Percentiles rank a stretch among this genome's conserved stretches.
phyloP scores from a whole-genome alignment of 495 filamentous ascomycete species.

The Collariella sp. region DNA sequence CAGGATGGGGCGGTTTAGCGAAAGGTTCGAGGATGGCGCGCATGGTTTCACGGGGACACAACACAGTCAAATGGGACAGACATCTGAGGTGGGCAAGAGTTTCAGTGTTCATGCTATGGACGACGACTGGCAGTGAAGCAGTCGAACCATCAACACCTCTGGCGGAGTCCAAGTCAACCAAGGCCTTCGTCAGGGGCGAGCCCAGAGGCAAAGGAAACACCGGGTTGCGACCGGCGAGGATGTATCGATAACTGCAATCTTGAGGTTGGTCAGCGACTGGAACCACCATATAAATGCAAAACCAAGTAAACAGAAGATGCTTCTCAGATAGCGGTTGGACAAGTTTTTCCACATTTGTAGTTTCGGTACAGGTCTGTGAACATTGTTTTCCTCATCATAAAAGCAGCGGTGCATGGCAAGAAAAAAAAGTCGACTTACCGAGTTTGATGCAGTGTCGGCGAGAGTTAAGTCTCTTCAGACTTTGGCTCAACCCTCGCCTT shows the following conservation, averaged over 20 bases:
- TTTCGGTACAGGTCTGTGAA: conserved; percentile 81
- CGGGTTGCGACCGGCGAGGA: background rate
- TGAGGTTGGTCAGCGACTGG: conserved; percentile 23
- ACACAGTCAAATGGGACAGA: too few relatives aligned
- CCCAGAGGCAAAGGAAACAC: too few relatives aligned
- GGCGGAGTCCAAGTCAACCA: too few relatives aligned
- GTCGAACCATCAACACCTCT: too few relatives aligned
- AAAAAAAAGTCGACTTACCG: conserved; percentile 29
- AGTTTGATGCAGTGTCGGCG: background rate
- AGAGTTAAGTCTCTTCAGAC: background rate
- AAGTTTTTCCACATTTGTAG: conserved; percentile 48
- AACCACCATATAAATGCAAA: conserved; percentile 2
- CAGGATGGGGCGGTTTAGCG: background rate
- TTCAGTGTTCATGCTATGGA: too few relatives aligned
- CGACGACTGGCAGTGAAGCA: too few relatives aligned
- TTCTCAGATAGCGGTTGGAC: conserved; percentile 77
- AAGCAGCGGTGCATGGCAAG: conserved; percentile 9
- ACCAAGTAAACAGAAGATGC: conserved; percentile 5
- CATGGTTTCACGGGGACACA: too few relatives aligned
- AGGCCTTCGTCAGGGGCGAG: too few relatives aligned
- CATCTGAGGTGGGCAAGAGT: too few relatives aligned
- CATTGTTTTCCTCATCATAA: conserved; percentile 56
- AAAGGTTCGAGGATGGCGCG: too few relatives aligned
- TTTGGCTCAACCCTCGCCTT: conserved; percentile 30
- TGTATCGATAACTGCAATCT: background rate